These are phyloP conservation scores for Globisporangium paroecandrum DNA, from an alignment of 352 stramenopile genomes.

Conservation along the genomic window DNA sequence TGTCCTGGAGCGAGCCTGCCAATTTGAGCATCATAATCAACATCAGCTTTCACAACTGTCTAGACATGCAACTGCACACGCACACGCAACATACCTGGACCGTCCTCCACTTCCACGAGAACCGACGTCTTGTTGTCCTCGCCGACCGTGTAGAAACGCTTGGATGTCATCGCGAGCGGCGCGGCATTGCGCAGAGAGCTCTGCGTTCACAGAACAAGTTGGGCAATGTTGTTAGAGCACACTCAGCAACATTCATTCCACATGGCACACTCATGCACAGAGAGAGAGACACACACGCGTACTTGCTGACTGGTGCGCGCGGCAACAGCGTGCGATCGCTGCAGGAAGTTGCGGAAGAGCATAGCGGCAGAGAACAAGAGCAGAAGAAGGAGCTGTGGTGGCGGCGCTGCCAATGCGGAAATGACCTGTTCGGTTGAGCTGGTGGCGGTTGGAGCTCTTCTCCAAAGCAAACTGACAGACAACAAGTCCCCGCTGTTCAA, in stretches of 20 bases:
- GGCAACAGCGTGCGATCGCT: conserved; percentile 5
- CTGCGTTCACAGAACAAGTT: too few relatives aligned
- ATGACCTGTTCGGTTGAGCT: neutral
- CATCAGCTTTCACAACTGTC: neutral
- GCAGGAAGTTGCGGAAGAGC: conserved; percentile 14
- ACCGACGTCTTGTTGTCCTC: too few relatives aligned
- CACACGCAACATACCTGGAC: too few relatives aligned
- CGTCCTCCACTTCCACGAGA: too few relatives aligned
- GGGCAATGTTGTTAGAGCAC: neutral
- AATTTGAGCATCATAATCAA: neutral
- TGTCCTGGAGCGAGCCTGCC: conserved; percentile 90
- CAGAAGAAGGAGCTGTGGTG: neutral
- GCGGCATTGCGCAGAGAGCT: too few relatives aligned
- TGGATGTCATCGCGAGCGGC: too few relatives aligned
- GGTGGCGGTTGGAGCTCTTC: neutral
- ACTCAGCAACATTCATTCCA: too few relatives aligned
- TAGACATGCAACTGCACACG: too few relatives aligned
- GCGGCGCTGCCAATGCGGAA: conserved; percentile 7
- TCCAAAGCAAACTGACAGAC: neutral
- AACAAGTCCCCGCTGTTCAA: neutral
- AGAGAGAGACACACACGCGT: neutral
- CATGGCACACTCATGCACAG: neutral
- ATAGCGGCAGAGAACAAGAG: neutral
- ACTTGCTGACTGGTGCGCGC: conserved; percentile 3
- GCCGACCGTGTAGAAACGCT: too few relatives aligned